Percentiles rank a stretch among this genome's conserved stretches.
Evolutionary conservation across 2,329 filamentous ascomycete species (phyloP).

Genomic region (Cucurbitaria berberidis): DNA sequence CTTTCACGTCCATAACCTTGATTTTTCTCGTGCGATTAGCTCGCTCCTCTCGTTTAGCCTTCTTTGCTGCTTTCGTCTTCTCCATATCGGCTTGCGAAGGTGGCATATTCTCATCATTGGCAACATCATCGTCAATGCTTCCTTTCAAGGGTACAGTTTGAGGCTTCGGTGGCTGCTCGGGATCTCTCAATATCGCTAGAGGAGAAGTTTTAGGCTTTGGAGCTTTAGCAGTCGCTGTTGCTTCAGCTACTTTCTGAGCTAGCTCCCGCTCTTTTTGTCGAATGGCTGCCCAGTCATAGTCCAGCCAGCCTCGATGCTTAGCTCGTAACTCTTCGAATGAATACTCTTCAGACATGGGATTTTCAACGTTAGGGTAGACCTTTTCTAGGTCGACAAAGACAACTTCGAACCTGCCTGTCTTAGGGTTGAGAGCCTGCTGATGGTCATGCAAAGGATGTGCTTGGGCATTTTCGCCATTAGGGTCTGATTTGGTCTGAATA

Average conservation of each 20-base stretch:
- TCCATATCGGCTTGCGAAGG: conserved; percentile 57
- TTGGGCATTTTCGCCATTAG: conserved; percentile 45
- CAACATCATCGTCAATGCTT: conserved; percentile 38
- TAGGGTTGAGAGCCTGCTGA: conserved; percentile 82
- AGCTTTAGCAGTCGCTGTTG: conserved; percentile 14
- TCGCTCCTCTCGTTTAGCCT: conserved; percentile 55
- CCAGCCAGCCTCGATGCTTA: conserved; percentile 70
- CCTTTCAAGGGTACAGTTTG: conserved; percentile 44
- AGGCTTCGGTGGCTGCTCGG: conserved; percentile 22
- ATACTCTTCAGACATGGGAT: conserved; percentile 71
- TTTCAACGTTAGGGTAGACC: conserved; percentile 79
- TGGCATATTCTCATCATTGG: conserved; percentile 57
- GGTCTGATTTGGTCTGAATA: conserved; percentile 57
- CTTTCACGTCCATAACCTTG: conserved; percentile 73
- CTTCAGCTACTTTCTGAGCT: conserved; percentile 35
- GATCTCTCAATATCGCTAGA: conserved; percentile 24
- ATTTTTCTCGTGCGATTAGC: conserved; percentile 62
- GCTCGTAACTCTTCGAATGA: conserved; percentile 94
- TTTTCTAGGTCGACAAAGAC: conserved; percentile 86
- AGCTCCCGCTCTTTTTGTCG: conserved; percentile 35
- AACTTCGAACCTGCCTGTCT: conserved; percentile 81
- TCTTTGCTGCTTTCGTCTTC: conserved; percentile 63
- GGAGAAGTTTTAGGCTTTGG: conserved; percentile 18
- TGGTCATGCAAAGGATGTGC: conserved; percentile 73
- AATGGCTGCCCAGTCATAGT: conserved; percentile 58